Percentiles rank a stretch among this genome's conserved stretches.
Conservation (phyloP, 164 flowering plant genomes). For the grape (Vitis vinifera) region ASM3070453v1 NC_081809.1:4382501-4383000, state of each 20-base stretch:
- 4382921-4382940: too few relatives aligned
- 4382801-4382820: not conserved
- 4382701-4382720: constrained; percentile 56
- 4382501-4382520: constrained; percentile 12
- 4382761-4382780: constrained; percentile 63
- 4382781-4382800: constrained; percentile 12
- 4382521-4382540: constrained; percentile 12
- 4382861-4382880: constrained; percentile 15
- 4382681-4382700: constrained; percentile 66
- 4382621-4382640: constrained; percentile 26
- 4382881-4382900: not conserved
- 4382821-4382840: constrained; percentile 21
- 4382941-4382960: too few relatives aligned
- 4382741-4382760: constrained; percentile 84
- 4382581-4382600: constrained; percentile 11
- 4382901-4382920: too few relatives aligned
- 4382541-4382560: constrained; percentile 18
- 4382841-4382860: constrained; percentile 15
- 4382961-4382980: too few relatives aligned
- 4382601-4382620: constrained; percentile 17
- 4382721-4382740: constrained; percentile 65
- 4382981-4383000: too few relatives aligned
- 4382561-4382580: constrained; percentile 7
- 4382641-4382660: constrained; percentile 26
- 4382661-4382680: constrained; percentile 41